Conservation (phyloP, 2,329 filamentous ascomycete species). For the Mollisia scopiformis region DNA sequence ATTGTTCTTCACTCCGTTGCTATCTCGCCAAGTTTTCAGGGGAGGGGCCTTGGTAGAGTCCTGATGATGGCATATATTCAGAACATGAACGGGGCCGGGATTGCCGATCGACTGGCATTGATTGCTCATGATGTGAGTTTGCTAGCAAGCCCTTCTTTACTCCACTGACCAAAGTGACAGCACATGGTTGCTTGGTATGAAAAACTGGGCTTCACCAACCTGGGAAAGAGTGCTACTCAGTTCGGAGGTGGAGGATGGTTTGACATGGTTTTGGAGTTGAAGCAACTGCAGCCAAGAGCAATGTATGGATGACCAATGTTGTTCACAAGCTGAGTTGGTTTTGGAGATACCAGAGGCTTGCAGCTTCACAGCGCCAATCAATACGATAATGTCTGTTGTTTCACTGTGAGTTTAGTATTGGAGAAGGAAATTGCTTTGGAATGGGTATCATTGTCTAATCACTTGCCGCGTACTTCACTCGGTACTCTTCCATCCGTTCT, state of each 20-base stretch:
- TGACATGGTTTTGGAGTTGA: constrained; percentile 59
- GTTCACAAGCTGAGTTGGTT: constrained; percentile 8
- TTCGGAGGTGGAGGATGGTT: constrained; percentile 83
- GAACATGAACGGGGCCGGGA: constrained; percentile 69
- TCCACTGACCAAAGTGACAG: constrained; percentile 38
- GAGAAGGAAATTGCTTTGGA: neutral
- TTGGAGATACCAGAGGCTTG: constrained; percentile 26
- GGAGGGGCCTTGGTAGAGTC: constrained; percentile 72
- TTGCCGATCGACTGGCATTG: constrained; percentile 74
- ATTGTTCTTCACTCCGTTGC: constrained; percentile 83
- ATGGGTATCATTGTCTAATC: constrained; percentile 41
- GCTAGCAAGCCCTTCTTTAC: neutral
- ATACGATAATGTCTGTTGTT: constrained; percentile 1
- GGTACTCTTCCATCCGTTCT: constrained; percentile 73
- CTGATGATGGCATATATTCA: constrained; percentile 78
- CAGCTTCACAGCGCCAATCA: neutral
- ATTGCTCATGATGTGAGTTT: constrained; percentile 70
- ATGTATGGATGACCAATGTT: constrained; percentile 28
- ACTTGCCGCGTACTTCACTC: constrained; percentile 63
- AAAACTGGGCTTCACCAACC: constrained; percentile 71
- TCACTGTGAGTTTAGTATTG: too few relatives aligned
- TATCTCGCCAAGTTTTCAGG: constrained; percentile 75
- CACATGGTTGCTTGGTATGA: constrained; percentile 76
- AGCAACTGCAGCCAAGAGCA: constrained; percentile 31
- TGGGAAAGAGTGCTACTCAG: constrained; percentile 68